Base-by-base conservation (phyloP, 192 early-diverging fungal species). In the Coemansia reversa region DNA sequence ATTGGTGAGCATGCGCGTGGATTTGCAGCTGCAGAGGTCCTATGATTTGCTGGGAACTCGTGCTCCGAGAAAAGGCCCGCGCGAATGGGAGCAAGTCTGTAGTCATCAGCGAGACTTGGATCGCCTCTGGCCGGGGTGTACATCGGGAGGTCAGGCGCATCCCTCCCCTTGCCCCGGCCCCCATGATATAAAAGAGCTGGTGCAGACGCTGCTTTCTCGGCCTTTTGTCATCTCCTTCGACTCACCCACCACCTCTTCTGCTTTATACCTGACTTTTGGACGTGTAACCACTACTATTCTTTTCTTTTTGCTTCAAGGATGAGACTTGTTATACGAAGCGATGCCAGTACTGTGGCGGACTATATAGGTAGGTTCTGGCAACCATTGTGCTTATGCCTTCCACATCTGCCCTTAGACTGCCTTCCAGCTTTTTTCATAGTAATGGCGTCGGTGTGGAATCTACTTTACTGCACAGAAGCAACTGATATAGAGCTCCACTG, bases 281-380 rank as follows among this genome's bases (percentile, higher is more conserved):
- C 57, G 22, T 23, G 47, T 30, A 52, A 30, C 20, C 23, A 52
- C 19, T 47, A 14, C 20, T 39, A 18, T 57, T 42, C 33, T 25
- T 69, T 63, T 55, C 35, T 28, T 51, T 47, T 75, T 27, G 48
- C 42, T 28, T 48, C 20, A 32, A 65, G 55, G 55, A 92, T 92
- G 90, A 84, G 90, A 79, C 85, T 92, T 22, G 86, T 89, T 67
- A 87, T 92, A 66, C 86, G 90, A 60, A 76, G 87, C 75, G 84
- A 89, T 58, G 87, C 85, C 63, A 84, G 87, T 65, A 84, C 85
- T 47, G 90, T 90, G 61, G 87, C 87, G 27, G 84, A 87, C 60
- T 88, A 91, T 67, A 85, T 82, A 69, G 90, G 91, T 67, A 84
- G 70, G 68, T 90, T 86, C 52, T 48, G 25, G 7, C 20, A 1